These are phyloP conservation scores for Heliosperma pusillum DNA, from an alignment of 148 eudicot species.

Conservation along the genomic window DNA sequence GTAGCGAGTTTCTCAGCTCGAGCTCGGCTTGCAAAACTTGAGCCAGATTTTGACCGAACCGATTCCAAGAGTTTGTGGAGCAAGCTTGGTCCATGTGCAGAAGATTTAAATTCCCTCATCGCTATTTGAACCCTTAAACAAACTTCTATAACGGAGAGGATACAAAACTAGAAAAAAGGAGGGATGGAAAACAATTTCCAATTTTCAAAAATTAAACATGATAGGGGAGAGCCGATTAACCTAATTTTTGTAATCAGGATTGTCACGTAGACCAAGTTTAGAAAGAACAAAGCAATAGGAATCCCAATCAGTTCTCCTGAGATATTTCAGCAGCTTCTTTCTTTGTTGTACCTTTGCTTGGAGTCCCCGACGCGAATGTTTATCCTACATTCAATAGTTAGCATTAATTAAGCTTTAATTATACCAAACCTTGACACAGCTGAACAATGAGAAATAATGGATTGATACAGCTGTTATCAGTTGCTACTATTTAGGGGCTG, in stretches of 20 bases:
- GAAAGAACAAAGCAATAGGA: conserved; percentile 30
- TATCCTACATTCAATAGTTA: conserved; percentile 26
- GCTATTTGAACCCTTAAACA: neutral
- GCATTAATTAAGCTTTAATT: neutral
- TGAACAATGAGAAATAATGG: neutral
- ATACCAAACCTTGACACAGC: neutral
- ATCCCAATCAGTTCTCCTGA: conserved; percentile 37
- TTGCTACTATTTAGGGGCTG: too few species aligned
- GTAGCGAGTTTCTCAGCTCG: too few species aligned
- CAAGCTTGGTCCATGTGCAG: neutral
- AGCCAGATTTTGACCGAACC: neutral
- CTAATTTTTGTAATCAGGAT: conserved; percentile 30
- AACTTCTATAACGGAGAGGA: neutral
- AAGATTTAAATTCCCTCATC: neutral
- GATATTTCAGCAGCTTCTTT: conserved; percentile 33
- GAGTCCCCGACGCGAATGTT: conserved; percentile 34
- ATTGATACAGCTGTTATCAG: too few species aligned
- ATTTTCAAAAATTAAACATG: neutral
- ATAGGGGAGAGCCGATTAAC: neutral
- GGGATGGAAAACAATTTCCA: neutral
- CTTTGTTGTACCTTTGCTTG: conserved; percentile 26
- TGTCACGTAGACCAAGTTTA: conserved; percentile 34
- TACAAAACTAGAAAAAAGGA: neutral
- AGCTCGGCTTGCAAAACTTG: too few species aligned
- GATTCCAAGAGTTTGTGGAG: neutral